These are phyloP conservation scores for Lecanicillium sp. DNA, from an alignment of 2,329 filamentous ascomycete species.

Conservation along the genomic window DNA sequence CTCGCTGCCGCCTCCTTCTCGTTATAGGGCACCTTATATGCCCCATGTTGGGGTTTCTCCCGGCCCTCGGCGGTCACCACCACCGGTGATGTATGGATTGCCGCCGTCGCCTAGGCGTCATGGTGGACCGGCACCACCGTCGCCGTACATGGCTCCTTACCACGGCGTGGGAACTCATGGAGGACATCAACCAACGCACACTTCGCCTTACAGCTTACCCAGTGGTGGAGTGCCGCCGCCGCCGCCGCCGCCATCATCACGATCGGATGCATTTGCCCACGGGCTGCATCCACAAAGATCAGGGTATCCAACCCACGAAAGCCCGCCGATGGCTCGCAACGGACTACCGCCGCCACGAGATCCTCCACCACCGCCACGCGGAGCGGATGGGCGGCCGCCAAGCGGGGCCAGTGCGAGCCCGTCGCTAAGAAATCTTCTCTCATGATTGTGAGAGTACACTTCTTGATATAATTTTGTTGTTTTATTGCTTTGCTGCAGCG, in stretches of 20 bases:
- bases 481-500: no score
- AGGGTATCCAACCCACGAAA: conserved; percentile 35
- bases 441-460: conserved; percentile 28
- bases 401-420: conserved; percentile 71
- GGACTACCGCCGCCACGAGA: conserved; percentile 22
- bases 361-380: conserved; percentile 21
- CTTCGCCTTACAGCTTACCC: conserved; percentile 19
- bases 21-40: conserved; percentile 32
- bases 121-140: conserved; percentile 31
- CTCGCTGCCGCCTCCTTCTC: conserved; percentile 41
- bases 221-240: conserved; percentile 25
- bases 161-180: conserved; percentile 11
- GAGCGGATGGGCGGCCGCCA: conserved; percentile 36
- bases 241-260: conserved; percentile 16
- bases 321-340: conserved; percentile 36
- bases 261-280: conserved; percentile 28
- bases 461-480: no score
- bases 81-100: conserved; percentile 28
- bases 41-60: conserved; percentile 31
- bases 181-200: neutral
- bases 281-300: conserved; percentile 32
- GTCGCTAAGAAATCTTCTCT: conserved; percentile 65
- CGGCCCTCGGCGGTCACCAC: conserved; percentile 36
- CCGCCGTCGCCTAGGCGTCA: conserved; percentile 40
- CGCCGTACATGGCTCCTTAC: conserved; percentile 31